Evolutionary conservation across 768 basidiomycete species (phyloP).

Genomic region (Leccinum longicurvipes): DNA sequence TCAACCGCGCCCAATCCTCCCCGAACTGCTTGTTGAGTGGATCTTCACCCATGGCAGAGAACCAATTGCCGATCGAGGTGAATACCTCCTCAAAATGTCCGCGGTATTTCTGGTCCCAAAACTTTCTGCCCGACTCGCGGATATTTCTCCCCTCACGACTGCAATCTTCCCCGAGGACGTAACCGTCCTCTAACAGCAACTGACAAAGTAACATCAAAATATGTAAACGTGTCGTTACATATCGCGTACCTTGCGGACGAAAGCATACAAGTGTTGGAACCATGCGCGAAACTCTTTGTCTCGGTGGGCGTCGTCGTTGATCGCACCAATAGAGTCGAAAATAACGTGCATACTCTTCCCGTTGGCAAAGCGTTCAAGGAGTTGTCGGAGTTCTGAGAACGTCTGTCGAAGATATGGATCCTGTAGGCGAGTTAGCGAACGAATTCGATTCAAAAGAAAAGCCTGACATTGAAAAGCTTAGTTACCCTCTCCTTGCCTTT

Average conservation of each 20-base stretch:
- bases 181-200: conserved; percentile 79
- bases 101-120: conserved; percentile 75
- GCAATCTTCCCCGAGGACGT: conserved; percentile 76
- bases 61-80: conserved; percentile 70
- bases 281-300: conserved; percentile 75
- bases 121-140: conserved; percentile 66
- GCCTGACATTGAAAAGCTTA: conserved; percentile 13
- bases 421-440: conserved; percentile 28
- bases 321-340: conserved; percentile 62
- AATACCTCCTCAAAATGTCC: conserved; percentile 80
- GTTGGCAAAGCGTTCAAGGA: conserved; percentile 92
- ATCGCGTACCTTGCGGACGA: conserved; percentile 55
- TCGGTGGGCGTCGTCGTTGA: conserved; percentile 70
- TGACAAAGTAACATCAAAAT: conserved; percentile 21
- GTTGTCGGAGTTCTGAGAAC: conserved; percentile 62
- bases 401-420: conserved; percentile 58
- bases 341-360: conserved; percentile 62
- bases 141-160: conserved; percentile 61
- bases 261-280: conserved; percentile 63
- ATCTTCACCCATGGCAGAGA: conserved; percentile 81
- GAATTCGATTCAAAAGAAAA: background rate
- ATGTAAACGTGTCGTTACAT: background rate
- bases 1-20: conserved; percentile 77
- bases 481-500: conserved; percentile 30
- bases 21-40: conserved; percentile 79